Conservation (phyloP, 2,329 filamentous ascomycete species). For the Colletotrichum tanaceti region DNA sequence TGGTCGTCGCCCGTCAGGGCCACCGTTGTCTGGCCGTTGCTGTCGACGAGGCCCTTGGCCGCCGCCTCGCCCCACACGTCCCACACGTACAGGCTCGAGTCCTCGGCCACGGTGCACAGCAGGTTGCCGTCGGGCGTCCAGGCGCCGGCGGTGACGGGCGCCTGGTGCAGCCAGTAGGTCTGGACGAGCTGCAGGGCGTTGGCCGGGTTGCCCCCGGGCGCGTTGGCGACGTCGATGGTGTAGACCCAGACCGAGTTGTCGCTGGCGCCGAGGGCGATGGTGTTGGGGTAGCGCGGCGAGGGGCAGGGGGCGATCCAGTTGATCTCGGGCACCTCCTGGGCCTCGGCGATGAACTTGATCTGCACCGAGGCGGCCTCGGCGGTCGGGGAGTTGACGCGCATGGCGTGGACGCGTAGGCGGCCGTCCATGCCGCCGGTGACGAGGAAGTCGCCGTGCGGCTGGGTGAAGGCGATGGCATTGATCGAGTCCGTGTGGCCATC, state of each 20-base stretch:
- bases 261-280: conserved; percentile 85
- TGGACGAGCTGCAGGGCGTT: conserved; percentile 79
- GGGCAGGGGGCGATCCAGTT: conserved; percentile 90
- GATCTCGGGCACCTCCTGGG: conserved; percentile 92
- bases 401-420: conserved; percentile 76
- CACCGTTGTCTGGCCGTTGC: conserved; percentile 74
- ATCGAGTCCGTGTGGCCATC: conserved; percentile 95
- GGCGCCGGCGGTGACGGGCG: conserved; percentile 84
- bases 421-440: conserved; percentile 92
- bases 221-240: conserved; percentile 73
- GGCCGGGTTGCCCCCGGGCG: conserved; percentile 61
- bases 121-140: conserved; percentile 92
- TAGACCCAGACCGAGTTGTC: conserved; percentile 98
- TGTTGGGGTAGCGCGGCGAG: conserved; percentile 76
- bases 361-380: conserved; percentile 57
- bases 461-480: conserved; percentile 85
- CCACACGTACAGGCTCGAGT: conserved; percentile 90
- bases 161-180: conserved; percentile 92
- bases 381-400: conserved; percentile 54
- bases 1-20: conserved; percentile 84
- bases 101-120: conserved; percentile 89
- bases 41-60: conserved; percentile 61
- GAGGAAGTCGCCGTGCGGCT: conserved; percentile 84
- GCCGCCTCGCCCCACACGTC: conserved; percentile 87
- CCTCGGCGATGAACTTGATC: conserved; percentile 76